Conservation (phyloP, 345 rosid species). For the Turnera subulata region DNA sequence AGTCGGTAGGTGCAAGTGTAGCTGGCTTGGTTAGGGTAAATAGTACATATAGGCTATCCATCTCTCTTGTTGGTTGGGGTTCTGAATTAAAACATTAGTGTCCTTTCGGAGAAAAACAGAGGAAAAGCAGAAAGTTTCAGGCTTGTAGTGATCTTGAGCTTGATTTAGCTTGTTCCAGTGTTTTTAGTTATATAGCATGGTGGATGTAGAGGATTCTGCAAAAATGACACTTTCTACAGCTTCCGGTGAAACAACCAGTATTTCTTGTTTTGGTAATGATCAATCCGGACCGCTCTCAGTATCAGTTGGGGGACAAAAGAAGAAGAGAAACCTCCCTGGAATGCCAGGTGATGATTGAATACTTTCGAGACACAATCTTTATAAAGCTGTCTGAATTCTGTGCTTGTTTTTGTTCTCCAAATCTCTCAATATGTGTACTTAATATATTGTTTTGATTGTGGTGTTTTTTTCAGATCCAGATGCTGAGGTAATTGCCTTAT, state of each 20-base stretch:
- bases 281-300: slow-evolving; percentile 19
- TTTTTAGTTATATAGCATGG: slow-evolving; percentile 3
- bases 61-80: slow-evolving; percentile 3
- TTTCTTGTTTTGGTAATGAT: slow-evolving; percentile 21
- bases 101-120: too few species aligned
- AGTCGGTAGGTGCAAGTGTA: slow-evolving; percentile 1
- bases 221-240: slow-evolving; percentile 39
- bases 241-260: slow-evolving; percentile 33
- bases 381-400: not conserved
- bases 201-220: slow-evolving; percentile 39
- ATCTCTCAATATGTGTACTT: not conserved
- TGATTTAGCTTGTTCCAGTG: too few species aligned
- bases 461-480: slow-evolving; percentile 76
- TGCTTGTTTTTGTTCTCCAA: not conserved
- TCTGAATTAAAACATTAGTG: slow-evolving; percentile 1
- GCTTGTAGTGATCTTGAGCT: not conserved
- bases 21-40: too few species aligned
- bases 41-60: too few species aligned
- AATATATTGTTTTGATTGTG: too few species aligned
- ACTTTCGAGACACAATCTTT: not conserved
- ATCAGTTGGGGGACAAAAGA: slow-evolving; percentile 33
- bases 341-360: slow-evolving; percentile 53
- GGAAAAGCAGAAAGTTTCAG: not conserved
- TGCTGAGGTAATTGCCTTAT: slow-evolving; percentile 65
- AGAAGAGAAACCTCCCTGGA: slow-evolving; percentile 79